Evolutionary conservation across 176 grass and related monocot genomes (phyloP).

Genomic region (Aechmea fasciata): DNA sequence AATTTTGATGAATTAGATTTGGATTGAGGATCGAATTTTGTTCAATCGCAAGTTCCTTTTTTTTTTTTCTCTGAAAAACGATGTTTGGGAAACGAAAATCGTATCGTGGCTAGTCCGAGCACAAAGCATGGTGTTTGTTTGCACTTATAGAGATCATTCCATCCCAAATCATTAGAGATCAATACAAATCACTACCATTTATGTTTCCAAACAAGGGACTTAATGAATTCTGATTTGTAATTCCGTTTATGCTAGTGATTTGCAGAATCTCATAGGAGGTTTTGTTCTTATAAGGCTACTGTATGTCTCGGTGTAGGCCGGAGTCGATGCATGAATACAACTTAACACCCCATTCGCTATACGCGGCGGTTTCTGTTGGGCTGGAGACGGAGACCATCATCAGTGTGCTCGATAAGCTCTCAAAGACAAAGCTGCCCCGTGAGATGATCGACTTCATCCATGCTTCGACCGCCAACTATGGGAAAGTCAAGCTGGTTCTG

Average conservation of each 20-base stretch:
- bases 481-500: conserved; percentile 97
- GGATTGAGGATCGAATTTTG: no score
- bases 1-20: no score
- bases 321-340: conserved; percentile 97
- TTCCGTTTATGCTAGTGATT: neutral
- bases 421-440: conserved; percentile 73
- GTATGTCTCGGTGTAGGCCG: conserved; percentile 37
- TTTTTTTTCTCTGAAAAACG: no score
- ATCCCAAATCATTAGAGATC: no score
- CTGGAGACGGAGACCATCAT: conserved; percentile 87
- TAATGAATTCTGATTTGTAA: no score
- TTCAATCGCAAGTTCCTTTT: no score
- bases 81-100: no score
- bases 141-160: no score
- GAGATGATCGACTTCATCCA: conserved; percentile 98
- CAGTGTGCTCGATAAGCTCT: conserved; percentile 76
- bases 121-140: no score
- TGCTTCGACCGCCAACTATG: conserved; percentile 88
- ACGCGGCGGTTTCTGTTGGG: conserved; percentile 94
- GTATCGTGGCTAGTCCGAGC: no score
- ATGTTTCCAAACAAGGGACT: no score
- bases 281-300: neutral
- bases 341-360: conserved; percentile 83
- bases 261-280: neutral
- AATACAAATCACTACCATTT: no score